A percentile compares a stretch with the other conserved stretches of the same genome.
These are phyloP conservation scores for Paraphaeosphaeria minitans DNA, from an alignment of 2,329 filamentous ascomycete genomes.

Conservation along the genomic window DNA sequence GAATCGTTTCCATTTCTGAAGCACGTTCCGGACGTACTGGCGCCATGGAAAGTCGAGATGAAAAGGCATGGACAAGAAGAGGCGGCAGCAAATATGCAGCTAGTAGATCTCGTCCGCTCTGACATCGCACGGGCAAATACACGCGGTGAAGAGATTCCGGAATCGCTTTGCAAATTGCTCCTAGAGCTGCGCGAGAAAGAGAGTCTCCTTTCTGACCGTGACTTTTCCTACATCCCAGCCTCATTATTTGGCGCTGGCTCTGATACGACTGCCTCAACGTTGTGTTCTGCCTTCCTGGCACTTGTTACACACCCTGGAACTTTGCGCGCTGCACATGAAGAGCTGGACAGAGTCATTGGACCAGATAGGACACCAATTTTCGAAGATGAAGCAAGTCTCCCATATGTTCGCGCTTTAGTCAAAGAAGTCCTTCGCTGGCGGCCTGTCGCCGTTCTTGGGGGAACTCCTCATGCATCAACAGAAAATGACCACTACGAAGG, in stretches of 20 bases:
- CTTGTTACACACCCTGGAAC: constrained; percentile 54
- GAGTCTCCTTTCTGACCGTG: constrained; percentile 47
- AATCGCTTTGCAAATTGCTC: constrained; percentile 53
- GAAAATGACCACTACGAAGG: constrained; percentile 57
- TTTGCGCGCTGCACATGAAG: constrained; percentile 51
- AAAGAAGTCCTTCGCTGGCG: constrained; percentile 46
- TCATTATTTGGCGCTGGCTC: constrained; percentile 56
- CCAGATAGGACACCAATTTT: constrained; percentile 39
- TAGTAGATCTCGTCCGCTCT: constrained; percentile 49
- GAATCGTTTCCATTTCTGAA: constrained; percentile 54
- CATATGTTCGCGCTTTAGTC: constrained; percentile 47
- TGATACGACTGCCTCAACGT: constrained; percentile 57
- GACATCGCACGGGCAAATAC: constrained; percentile 47
- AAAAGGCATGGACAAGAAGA: constrained; percentile 46
- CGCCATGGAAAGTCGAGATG: constrained; percentile 56
- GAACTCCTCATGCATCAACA: constrained; percentile 55
- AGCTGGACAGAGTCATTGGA: constrained; percentile 46
- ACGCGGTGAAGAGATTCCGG: constrained; percentile 42
- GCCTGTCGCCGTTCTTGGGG: constrained; percentile 50
- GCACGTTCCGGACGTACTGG: constrained; percentile 51
- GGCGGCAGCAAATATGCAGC: constrained; percentile 49
- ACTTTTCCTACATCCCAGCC: constrained; percentile 53
- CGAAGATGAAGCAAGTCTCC: constrained; percentile 45
- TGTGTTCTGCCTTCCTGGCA: constrained; percentile 57
- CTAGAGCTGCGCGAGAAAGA: constrained; percentile 50